These are phyloP conservation scores for Trichoderma gracile DNA, from an alignment of 2,329 filamentous ascomycete genomes.

Conservation along the genomic window DNA sequence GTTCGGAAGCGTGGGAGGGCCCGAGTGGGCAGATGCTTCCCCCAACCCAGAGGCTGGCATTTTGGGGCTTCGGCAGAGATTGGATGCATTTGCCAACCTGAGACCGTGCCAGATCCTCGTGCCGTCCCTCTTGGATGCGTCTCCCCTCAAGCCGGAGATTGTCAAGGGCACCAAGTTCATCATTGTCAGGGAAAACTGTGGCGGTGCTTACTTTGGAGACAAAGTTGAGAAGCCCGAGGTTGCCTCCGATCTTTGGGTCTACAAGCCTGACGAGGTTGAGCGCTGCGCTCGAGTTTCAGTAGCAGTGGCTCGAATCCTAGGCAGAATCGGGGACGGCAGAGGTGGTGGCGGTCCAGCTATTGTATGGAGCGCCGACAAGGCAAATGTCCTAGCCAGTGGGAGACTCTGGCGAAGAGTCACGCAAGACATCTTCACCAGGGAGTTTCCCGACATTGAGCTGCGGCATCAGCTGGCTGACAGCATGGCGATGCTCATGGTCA, in stretches of 20 bases:
- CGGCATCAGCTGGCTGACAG: constrained; percentile 51
- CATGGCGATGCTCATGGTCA: constrained; percentile 51
- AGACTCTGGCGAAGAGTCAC: constrained; percentile 51
- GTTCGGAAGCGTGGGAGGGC: constrained; percentile 51
- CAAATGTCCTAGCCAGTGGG: constrained; percentile 53
- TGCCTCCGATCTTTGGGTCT: constrained; percentile 52
- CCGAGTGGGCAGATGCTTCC: constrained; percentile 45
- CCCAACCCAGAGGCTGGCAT: constrained; percentile 50
- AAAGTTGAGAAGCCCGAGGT: constrained; percentile 47
- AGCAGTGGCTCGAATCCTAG: constrained; percentile 43
- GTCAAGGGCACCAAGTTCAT: constrained; percentile 50
- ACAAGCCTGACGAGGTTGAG: constrained; percentile 48
- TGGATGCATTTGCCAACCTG: constrained; percentile 53
- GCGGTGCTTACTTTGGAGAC: constrained; percentile 52
- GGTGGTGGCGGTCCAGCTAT: constrained; percentile 39
- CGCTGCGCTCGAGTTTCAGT: constrained; percentile 49
- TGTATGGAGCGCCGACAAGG: constrained; percentile 54
- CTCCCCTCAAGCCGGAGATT: constrained; percentile 48
- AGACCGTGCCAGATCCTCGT: constrained; percentile 51
- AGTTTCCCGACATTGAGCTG: constrained; percentile 47
- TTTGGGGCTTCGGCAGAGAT: constrained; percentile 42
- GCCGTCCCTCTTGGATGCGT: constrained; percentile 42
- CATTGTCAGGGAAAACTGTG: constrained; percentile 52
- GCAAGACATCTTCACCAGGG: constrained; percentile 42
- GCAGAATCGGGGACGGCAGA: constrained; percentile 31